These are phyloP conservation scores for Colletotrichum sp. DNA, from an alignment of 2,329 filamentous ascomycete genomes.

Conservation along the genomic window DNA sequence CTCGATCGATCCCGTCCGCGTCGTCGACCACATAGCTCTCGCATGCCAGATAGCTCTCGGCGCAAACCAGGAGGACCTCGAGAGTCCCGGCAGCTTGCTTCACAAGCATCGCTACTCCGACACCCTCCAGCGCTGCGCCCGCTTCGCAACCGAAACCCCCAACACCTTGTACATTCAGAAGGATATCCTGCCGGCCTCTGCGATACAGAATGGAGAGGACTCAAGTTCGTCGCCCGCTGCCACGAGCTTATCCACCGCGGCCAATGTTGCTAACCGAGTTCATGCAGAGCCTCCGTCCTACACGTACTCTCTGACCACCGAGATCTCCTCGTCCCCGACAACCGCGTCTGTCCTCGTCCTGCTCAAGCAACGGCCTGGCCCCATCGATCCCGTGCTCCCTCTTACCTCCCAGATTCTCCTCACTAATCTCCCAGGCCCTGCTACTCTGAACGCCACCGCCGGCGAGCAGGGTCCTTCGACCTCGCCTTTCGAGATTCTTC, in stretches of 20 bases:
- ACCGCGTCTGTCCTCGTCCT: conserved; percentile 87
- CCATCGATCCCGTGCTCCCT: conserved; percentile 83
- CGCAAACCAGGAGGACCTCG: conserved; percentile 78
- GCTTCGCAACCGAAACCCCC: conserved; percentile 89
- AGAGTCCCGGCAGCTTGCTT: conserved; percentile 81
- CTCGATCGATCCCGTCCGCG: conserved; percentile 68
- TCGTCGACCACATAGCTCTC: conserved; percentile 74
- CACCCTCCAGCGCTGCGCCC: conserved; percentile 84
- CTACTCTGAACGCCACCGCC: conserved; percentile 68
- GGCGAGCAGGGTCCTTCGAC: conserved; percentile 74
- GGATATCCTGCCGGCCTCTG: conserved; percentile 65
- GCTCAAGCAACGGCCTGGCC: conserved; percentile 80
- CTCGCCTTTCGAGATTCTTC: conserved; percentile 90
- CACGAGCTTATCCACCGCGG: neutral
- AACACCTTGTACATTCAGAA: conserved; percentile 92
- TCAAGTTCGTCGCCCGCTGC: conserved; percentile 12
- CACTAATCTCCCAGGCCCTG: conserved; percentile 86
- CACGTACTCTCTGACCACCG: conserved; percentile 79
- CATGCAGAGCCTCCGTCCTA: conserved; percentile 57
- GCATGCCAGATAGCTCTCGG: conserved; percentile 78
- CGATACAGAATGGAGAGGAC: conserved; percentile 52
- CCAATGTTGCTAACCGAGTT: conserved; percentile 28
- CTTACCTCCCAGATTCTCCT: conserved; percentile 90
- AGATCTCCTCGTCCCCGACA: conserved; percentile 80
- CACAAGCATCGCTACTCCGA: conserved; percentile 75